Base-by-base conservation (phyloP, 169 alveolate species). In the Babesia caballi region DNA sequence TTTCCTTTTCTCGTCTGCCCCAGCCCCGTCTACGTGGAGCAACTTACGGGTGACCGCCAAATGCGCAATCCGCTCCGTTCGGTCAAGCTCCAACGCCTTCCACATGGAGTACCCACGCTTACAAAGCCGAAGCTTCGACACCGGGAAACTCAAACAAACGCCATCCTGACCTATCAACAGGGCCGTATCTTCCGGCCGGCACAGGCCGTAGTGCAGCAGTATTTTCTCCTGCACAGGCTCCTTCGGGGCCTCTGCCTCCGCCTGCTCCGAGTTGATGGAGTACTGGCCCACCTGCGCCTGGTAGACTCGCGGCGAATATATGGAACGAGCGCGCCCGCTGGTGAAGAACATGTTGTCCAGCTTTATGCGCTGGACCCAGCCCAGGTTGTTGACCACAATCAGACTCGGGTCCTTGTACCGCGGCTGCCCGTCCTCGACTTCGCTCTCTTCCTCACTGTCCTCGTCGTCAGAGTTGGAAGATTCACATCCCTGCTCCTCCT, bases 341-440 rank as follows among this genome's bases (percentile, higher is more conserved):
- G 61, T 76, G 65, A 61, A 76, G 52, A 76, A 76, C 47, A 21
- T 63, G 53, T 66, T 53, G 66, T 76, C 85, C 56, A 76, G 46
- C 38, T 76, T 76, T n/a, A 76, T 52, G 6, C 73, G 73, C 36
- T 63, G 73, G 4, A 63, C n/a, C 61, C 58, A 49, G 12, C 73
- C 73, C 6, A 30, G 17, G 51, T 63, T 47, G 60, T 63, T 63
- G 33, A 63, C n/a, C 30, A 63, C 73, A 2, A 63, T 46, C 15
- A 63, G 49, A 23, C 46, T 67, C 9, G 78, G 68, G 23, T 50
- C 78, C n/a, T 27, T 38, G 66, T 50, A 4, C 28, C 25, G 15
- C 30, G 53, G 21, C 33, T 23, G 27, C 3, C 21, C 61, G 8
- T 52, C 61, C 19, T 52, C 61, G 40, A 38, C 0, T 12, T 52